Evolutionary conservation across 2,329 filamentous ascomycete genomes (phyloP), one percentile per base, ranked within the genome.

Genomic region (Fusarium scirpi): DNA sequence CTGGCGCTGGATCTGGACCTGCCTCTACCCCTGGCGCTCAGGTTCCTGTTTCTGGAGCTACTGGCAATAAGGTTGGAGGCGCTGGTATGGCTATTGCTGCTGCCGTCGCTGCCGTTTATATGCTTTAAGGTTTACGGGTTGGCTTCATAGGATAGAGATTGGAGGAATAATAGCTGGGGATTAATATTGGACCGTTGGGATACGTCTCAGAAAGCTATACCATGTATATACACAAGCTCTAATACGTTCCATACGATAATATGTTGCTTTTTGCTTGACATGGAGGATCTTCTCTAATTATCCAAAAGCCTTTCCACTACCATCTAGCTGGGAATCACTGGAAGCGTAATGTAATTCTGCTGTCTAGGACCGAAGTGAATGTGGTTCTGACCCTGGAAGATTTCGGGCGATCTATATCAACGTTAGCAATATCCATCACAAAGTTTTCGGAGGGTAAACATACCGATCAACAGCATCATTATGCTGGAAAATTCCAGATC

Each of bases 401-500:
- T 10, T 0, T 65, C 58, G 0, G 65, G 48, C 3, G 74, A 70
- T 58, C 74, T 76, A 18, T 12, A 22, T 13, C 3, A 1, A 0
- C 5, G n/a, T 67, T 25, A 70, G 62, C 13, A 29, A 15, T 38
- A 2, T 5, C 2, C 1, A n/a, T 15, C 2, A 10, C 0, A 20
- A 22, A n/a, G n/a, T n/a, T n/a, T n/a, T n/a, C n/a, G n/a, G n/a
- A n/a, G n/a, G n/a, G n/a, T 16, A 2, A 13, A 24, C 80, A 72
- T 71, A 81, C 81, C 85, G 77, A 69, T 89, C 87, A 20, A 80
- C 77, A 0, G 82, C 77, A 61, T 85, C 82, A 25, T 83, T 80
- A 71, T 90, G 88, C 67, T 80, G 77, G 75, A 90, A 90, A 25
- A 89, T 82, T 0, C 87, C 88, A 34, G 81, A 83, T 1, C 88